Conservation (phyloP, 345 rosid species). For the Eucalyptus grandis region DNA sequence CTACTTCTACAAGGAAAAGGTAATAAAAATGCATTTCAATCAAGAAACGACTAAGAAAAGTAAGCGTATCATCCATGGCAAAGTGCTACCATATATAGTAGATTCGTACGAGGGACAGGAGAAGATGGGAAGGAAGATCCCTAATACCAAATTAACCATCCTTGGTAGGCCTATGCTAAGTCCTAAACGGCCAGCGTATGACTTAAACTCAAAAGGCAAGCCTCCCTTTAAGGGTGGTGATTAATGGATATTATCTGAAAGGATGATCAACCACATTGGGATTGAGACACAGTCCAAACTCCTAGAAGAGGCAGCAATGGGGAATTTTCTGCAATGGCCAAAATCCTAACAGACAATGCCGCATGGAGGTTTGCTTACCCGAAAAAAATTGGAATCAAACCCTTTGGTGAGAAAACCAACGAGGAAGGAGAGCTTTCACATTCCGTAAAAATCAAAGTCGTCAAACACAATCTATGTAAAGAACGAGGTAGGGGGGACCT, state of each 20-base stretch:
- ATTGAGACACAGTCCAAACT: not conserved
- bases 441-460: not conserved
- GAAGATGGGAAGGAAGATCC: not conserved
- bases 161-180: not conserved
- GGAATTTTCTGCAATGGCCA: not conserved
- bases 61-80: not conserved
- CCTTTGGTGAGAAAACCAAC: not conserved
- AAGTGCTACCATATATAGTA: not conserved
- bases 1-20: not conserved
- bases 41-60: not conserved
- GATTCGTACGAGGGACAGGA: not conserved
- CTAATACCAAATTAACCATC: not conserved
- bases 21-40: not conserved
- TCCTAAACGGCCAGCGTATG: not conserved
- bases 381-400: not conserved
- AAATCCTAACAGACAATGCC: not conserved
- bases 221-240: not conserved
- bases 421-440: not conserved
- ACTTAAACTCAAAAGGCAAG: not conserved
- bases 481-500: not conserved
- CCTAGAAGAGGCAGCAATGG: not conserved
- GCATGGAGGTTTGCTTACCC: not conserved
- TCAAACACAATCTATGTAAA: not conserved
- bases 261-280: not conserved
- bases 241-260: too few species aligned